Conservation (phyloP, 495 filamentous ascomycete species). For the Achaetomiella virescens region DNA sequence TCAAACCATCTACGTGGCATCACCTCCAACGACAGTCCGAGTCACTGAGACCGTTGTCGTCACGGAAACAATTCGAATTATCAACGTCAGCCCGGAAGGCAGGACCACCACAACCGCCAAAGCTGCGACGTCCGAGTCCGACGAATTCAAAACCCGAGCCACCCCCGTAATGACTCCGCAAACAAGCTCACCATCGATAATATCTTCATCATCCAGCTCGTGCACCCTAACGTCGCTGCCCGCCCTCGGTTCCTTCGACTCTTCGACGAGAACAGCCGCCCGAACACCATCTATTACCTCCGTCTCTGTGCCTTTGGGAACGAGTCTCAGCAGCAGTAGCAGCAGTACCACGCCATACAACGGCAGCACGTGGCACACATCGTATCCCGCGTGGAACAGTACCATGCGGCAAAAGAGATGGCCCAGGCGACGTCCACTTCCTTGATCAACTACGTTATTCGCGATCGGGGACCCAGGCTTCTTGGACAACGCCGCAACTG, state of each 20-base stretch:
- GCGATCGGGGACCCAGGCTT: not conserved
- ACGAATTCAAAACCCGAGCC: too few species aligned
- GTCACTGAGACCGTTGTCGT: conserved; percentile 14
- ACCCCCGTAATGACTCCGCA: too few species aligned
- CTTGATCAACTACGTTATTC: not conserved
- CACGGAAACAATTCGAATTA: conserved; percentile 15
- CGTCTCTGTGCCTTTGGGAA: conserved; percentile 1
- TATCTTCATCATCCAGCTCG: not conserved
- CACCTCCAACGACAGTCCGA: conserved; percentile 8
- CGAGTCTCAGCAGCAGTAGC: conserved; percentile 6
- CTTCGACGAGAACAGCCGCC: not conserved
- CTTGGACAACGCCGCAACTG: too few species aligned
- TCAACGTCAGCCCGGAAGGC: not conserved
- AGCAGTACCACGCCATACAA: conserved; percentile 22
- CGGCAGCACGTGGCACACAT: conserved; percentile 35
- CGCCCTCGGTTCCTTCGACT: not conserved
- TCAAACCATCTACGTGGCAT: conserved; percentile 9
- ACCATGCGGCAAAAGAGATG: conserved; percentile 19
- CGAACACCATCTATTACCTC: not conserved
- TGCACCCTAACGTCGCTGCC: not conserved
- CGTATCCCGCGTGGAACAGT: conserved; percentile 37
- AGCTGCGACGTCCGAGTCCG: not conserved
- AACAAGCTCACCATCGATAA: not conserved
- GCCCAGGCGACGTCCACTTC: not conserved
- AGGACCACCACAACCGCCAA: conserved; percentile 2